These are phyloP conservation scores for Periconia sp. DNA, from an alignment of 2,329 filamentous ascomycete genomes.

Conservation along the genomic window DNA sequence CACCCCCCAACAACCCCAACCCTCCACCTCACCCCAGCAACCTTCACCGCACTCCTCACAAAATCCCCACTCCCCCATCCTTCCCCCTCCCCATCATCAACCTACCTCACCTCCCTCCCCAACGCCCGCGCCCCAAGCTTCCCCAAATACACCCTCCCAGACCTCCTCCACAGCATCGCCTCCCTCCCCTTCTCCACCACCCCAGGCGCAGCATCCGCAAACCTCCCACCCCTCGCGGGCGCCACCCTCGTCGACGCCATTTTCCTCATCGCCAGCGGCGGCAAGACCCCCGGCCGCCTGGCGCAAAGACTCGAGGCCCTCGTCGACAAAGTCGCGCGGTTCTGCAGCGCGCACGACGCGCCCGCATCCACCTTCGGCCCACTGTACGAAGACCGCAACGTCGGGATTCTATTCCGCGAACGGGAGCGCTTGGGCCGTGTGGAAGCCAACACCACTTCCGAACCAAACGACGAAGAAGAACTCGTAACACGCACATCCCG, in stretches of 20 bases:
- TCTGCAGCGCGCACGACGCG: slow-evolving; percentile 13
- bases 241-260: slow-evolving; percentile 24
- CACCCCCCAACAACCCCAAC: slow-evolving; percentile 20
- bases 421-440: slow-evolving; percentile 29
- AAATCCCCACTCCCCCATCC: slow-evolving; percentile 22
- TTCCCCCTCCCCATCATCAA: slow-evolving; percentile 20
- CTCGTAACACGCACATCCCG: too few relatives aligned
- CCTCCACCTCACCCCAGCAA: slow-evolving; percentile 14
- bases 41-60: slow-evolving; percentile 9
- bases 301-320: slow-evolving; percentile 39
- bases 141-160: slow-evolving; percentile 24
- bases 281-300: slow-evolving; percentile 28
- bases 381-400: slow-evolving; percentile 25
- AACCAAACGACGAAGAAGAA: slow-evolving; percentile 13
- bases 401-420: slow-evolving; percentile 27
- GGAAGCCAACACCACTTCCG: too few relatives aligned
- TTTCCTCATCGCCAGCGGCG: slow-evolving; percentile 29
- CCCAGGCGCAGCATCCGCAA: slow-evolving; percentile 26
- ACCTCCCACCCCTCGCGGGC: slow-evolving; percentile 28
- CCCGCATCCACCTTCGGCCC: slow-evolving; percentile 16
- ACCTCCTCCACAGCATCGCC: slow-evolving; percentile 29
- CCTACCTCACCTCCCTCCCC: slow-evolving; percentile 20
- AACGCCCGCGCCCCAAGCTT: slow-evolving; percentile 18
- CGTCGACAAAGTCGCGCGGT: slow-evolving; percentile 35
- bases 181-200: slow-evolving; percentile 21